Conservation (phyloP, 345 rosid genomes). For the Viola odorata region DNA sequence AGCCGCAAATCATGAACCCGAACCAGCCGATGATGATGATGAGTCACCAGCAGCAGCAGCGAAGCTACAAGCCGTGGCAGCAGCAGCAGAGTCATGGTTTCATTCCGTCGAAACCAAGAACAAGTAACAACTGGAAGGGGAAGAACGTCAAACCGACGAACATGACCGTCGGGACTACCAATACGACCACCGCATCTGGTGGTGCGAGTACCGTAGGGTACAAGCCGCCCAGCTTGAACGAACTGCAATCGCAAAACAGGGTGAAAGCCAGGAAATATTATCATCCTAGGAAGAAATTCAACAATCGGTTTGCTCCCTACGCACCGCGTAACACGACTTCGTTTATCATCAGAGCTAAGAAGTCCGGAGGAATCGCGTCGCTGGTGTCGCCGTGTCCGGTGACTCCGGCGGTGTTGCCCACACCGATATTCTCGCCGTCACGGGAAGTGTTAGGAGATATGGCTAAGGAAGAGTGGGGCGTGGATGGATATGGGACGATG, state of each 20-base stretch:
- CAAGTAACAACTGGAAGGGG: constrained; percentile 58
- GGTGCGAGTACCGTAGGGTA: constrained; percentile 41
- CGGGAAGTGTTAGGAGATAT: constrained; percentile 88
- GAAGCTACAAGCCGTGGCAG: constrained; percentile 32
- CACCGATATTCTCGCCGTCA: constrained; percentile 75
- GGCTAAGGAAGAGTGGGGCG: constrained; percentile 99
- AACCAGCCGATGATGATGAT: constrained; percentile 41
- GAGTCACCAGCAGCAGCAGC: constrained; percentile 32
- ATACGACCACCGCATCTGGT: constrained; percentile 17
- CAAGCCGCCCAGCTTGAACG: constrained; percentile 76
- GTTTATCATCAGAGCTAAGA: constrained; percentile 80
- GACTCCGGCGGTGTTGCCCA: constrained; percentile 79
- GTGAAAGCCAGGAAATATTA: constrained; percentile 71
- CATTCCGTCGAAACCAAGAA: constrained; percentile 25
- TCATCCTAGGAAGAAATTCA: constrained; percentile 53
- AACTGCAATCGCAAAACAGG: constrained; percentile 72
- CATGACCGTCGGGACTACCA: constrained; percentile 37
- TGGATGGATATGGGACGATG: constrained; percentile 99
- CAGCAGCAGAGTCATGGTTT: constrained; percentile 10
- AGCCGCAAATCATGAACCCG: constrained; percentile 33
- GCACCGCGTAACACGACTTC: constrained; percentile 94
- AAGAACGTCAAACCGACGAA: constrained; percentile 38
- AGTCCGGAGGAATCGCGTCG: constrained; percentile 84
- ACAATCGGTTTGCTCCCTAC: constrained; percentile 69
- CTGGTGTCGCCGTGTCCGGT: constrained; percentile 95